A percentile compares a stretch with the other conserved stretches of the same genome.
Conservation (phyloP, 345 rosid genomes). For the Eucalyptus cloeziana region DNA sequence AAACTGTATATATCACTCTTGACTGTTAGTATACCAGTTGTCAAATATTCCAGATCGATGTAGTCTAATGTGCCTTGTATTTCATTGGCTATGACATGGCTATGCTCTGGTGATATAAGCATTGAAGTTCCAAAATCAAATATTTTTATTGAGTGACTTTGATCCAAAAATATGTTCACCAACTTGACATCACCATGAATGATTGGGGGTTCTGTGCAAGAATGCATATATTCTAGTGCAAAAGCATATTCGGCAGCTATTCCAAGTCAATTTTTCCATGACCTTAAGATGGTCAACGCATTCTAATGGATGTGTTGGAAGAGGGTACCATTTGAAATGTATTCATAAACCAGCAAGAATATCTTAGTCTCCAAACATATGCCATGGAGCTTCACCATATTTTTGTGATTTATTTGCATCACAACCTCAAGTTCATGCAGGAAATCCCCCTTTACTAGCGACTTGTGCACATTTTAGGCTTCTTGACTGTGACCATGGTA, state of each 20-base stretch:
- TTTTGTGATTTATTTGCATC: not conserved
- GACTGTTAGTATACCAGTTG: not conserved
- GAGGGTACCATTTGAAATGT: not conserved
- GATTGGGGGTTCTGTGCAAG: not conserved
- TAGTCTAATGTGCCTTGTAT: not conserved
- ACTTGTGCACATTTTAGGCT: not conserved
- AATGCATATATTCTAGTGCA: not conserved
- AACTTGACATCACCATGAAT: not conserved
- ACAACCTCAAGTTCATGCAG: not conserved
- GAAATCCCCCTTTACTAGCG: not conserved
- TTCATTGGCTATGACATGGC: not conserved
- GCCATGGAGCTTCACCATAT: not conserved
- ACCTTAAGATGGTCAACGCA: not conserved
- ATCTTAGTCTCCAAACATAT: not conserved
- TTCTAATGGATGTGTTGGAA: not conserved
- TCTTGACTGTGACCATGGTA: too few relatives aligned
- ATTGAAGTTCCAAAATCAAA: not conserved
- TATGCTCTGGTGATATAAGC: not conserved
- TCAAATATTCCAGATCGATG: not conserved
- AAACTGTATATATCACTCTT: not conserved
- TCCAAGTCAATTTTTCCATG: fast-evolving
- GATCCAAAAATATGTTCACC: not conserved
- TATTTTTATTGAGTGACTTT: not conserved
- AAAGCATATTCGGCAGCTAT: fast-evolving
- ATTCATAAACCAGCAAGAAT: not conserved